These are phyloP conservation scores for Phanerodontia chrysosporium DNA, from an alignment of 768 basidiomycete species.

Conservation along the genomic window DNA sequence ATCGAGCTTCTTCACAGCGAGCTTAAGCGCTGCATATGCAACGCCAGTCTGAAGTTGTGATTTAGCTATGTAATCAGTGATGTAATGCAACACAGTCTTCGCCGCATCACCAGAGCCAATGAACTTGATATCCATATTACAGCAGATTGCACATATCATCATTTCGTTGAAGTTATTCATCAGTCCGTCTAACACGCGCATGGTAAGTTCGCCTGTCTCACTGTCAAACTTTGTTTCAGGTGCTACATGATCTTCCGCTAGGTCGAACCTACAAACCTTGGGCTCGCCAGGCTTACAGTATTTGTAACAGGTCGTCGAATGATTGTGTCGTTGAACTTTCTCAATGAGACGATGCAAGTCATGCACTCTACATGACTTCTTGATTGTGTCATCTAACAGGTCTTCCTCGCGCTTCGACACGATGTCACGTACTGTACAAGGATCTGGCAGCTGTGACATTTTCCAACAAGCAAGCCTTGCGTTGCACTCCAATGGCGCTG, in stretches of 20 bases:
- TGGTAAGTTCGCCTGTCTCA: conserved; percentile 28
- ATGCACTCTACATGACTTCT: too few species aligned
- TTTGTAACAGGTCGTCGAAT: conserved; percentile 35
- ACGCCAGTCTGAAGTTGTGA: conserved; percentile 37
- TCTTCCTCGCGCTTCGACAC: too few species aligned
- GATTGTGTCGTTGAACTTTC: conserved; percentile 30
- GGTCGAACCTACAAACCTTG: conserved; percentile 27
- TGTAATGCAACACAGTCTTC: conserved; percentile 42
- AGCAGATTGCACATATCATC: conserved; percentile 31
- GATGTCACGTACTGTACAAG: too few species aligned
- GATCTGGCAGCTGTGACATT: too few species aligned
- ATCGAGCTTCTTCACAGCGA: conserved; percentile 29
- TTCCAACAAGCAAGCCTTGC: too few species aligned
- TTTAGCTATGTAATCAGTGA: conserved; percentile 49
- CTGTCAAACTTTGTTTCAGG: conserved; percentile 22
- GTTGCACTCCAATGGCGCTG: conserved; percentile 8
- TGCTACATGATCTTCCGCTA: conserved; percentile 12
- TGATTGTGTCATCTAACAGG: too few species aligned
- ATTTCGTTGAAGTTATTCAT: conserved; percentile 42
- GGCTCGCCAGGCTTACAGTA: conserved; percentile 26
- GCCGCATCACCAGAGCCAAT: conserved; percentile 37
- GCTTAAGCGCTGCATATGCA: conserved; percentile 34
- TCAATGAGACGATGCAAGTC: too few species aligned
- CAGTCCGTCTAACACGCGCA: conserved; percentile 33
- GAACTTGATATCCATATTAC: conserved; percentile 48